Evolutionary conservation across 1,139 yeast genomes (phyloP).

Genomic region (Kluyveromyces sp.): DNA sequence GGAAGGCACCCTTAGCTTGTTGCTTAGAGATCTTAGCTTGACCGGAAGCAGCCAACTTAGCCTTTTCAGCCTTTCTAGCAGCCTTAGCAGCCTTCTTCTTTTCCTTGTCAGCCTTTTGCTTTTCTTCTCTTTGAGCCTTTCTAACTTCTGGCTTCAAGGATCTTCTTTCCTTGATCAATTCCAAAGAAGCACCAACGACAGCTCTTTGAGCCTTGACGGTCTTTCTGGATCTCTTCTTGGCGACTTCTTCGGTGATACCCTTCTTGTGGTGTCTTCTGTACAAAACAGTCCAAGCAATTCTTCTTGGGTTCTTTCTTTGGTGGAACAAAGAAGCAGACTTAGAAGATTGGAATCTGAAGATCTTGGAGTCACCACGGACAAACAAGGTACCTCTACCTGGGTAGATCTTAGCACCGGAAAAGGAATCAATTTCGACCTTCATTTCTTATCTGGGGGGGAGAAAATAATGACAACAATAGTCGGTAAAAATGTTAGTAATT

Average conservation of each 20-base stretch:
- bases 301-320: constrained; percentile 99
- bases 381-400: constrained; percentile 99
- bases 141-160: constrained; percentile 92
- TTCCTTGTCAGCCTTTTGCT: constrained; percentile 88
- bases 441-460: constrained; percentile 38
- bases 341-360: constrained; percentile 98
- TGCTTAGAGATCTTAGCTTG: constrained; percentile 70
- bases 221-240: constrained; percentile 97
- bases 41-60: constrained; percentile 65
- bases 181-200: constrained; percentile 98
- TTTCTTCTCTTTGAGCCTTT: constrained; percentile 94
- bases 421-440: constrained; percentile 99
- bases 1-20: constrained; percentile 91
- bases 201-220: constrained; percentile 98
- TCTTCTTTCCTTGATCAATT: constrained; percentile 97
- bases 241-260: constrained; percentile 97
- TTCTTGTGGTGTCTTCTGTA: constrained; percentile 99
- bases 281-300: constrained; percentile 98
- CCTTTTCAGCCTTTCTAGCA: constrained; percentile 92
- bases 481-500: constrained; percentile 5
- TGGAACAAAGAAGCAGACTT: constrained; percentile 97
- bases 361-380: constrained; percentile 99
- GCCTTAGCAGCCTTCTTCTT: constrained; percentile 91
- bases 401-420: constrained; percentile 99
- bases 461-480: too few species aligned